These are phyloP conservation scores for Pestalotiopsis sp. DNA, from an alignment of 2,329 filamentous ascomycete genomes.

Conservation along the genomic window DNA sequence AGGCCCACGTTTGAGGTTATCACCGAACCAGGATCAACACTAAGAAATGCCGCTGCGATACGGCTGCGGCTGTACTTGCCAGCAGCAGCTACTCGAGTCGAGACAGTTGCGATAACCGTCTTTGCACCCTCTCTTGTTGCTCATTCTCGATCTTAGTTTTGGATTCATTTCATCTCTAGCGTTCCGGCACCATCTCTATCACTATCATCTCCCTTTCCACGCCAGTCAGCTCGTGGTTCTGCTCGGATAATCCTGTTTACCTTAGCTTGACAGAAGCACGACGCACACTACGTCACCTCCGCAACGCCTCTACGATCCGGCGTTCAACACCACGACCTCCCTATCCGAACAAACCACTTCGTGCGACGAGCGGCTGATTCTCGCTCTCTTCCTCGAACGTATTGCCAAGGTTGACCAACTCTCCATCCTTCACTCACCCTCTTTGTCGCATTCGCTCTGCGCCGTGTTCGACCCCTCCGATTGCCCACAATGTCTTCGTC, in stretches of 20 bases:
- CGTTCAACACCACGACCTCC: background rate
- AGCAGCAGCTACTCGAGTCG: background rate
- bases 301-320: background rate
- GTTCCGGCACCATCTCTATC: background rate
- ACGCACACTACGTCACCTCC: background rate
- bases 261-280: background rate
- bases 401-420: background rate
- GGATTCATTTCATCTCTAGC: background rate
- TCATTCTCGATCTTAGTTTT: background rate
- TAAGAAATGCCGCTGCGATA: background rate
- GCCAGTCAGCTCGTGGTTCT: background rate
- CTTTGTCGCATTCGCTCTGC: background rate
- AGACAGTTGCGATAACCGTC: background rate
- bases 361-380: background rate
- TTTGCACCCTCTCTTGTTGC: background rate
- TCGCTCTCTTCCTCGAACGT: background rate
- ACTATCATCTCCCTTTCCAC: background rate
- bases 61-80: background rate
- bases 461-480: background rate
- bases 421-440: background rate
- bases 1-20: background rate
- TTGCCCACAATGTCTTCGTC: constrained; percentile 25
- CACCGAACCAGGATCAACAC: background rate
- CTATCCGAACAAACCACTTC: background rate
- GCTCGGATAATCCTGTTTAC: background rate